Evolutionary conservation across 192 early-diverging fungal species (phyloP).

Genomic region (Entomortierella parvispora): DNA sequence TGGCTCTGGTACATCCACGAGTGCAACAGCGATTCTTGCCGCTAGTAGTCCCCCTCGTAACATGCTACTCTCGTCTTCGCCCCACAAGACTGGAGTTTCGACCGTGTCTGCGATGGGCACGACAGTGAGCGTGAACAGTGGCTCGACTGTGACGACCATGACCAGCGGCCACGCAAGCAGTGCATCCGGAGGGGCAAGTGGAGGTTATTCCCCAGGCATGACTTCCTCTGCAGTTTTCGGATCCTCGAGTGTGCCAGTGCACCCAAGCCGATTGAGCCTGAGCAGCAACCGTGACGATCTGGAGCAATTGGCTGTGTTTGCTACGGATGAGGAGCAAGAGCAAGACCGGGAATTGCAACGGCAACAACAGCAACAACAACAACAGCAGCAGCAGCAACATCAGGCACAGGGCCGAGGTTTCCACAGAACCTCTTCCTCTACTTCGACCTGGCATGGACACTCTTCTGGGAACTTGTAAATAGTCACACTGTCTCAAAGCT

Average conservation of each 20-base stretch:
- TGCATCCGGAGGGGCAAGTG: background rate
- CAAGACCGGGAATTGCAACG: conserved; percentile 2
- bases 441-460: conserved; percentile 38
- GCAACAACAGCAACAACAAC: conserved; percentile 7
- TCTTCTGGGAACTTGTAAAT: conserved; percentile 24
- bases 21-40: background rate
- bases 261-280: conserved; percentile 42
- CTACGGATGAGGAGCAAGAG: conserved; percentile 50
- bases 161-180: too few relatives aligned
- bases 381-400: conserved; percentile 27
- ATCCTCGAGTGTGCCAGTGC: conserved; percentile 19
- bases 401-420: conserved; percentile 6
- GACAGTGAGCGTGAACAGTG: conserved; percentile 28
- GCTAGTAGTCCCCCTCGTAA: conserved; percentile 44
- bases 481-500: background rate
- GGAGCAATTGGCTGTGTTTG: conserved; percentile 52
- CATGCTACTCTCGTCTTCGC: conserved; percentile 42
- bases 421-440: conserved; percentile 37
- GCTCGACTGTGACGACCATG: background rate
- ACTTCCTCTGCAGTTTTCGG: conserved; percentile 19
- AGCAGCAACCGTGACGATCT: conserved; percentile 42
- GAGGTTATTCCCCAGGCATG: conserved; percentile 16
- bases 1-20: background rate
- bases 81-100: conserved; percentile 34
- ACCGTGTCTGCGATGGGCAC: conserved; percentile 39